Evolutionary conservation across 2,329 filamentous ascomycete genomes (phyloP), one percentile per base, ranked within the genome.

Genomic region (Raffaelea arxii): DNA sequence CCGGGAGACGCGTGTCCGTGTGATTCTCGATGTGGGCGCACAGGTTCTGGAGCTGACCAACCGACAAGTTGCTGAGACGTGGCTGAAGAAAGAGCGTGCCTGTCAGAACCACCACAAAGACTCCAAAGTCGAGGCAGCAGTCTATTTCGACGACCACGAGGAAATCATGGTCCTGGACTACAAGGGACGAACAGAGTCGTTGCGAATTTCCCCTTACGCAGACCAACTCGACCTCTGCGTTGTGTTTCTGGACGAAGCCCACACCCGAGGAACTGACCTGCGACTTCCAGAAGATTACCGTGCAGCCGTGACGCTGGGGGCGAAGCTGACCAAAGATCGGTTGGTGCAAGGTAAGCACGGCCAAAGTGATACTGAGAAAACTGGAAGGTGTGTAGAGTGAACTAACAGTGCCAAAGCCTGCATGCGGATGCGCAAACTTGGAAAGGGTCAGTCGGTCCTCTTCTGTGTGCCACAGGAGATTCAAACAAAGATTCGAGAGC

Each of bases 1-100:
- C 39, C 38, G 64, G 0, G 62, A 64, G n/a, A n/a, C n/a, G 0
- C 56, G 62, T 0, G 65, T 75, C 0, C 68, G 71, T 1, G 81
- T 88, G 0, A 72, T 89, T 1, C 65, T 89, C 0, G 83, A 89
- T 51, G 82, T 84, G 0, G 84, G 84, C 0, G 83, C 84, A 0
- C 77, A 82, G 42, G 74, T 89, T 5, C 58, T 89, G 0, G 82
- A 88, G 25, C 60, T 81, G 0, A 67, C 63, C 16, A 86, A 86
- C 51, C 3, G 62, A 0, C 61, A 71, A 3, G 66, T 86, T 3
- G 75, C 78, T 0, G 51, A 53, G 7, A 47, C 53, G 1, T 86
- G 80, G 80, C 56, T 86, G 1, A 27, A 48, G 1, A 62, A 58
- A 0, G 25, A 36, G 19, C 32, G 14, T 18, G 19, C 7, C 7